Evolutionary conservation across 495 filamentous ascomycete species (phyloP).

Genomic region (Aspergillus ellipticus): DNA sequence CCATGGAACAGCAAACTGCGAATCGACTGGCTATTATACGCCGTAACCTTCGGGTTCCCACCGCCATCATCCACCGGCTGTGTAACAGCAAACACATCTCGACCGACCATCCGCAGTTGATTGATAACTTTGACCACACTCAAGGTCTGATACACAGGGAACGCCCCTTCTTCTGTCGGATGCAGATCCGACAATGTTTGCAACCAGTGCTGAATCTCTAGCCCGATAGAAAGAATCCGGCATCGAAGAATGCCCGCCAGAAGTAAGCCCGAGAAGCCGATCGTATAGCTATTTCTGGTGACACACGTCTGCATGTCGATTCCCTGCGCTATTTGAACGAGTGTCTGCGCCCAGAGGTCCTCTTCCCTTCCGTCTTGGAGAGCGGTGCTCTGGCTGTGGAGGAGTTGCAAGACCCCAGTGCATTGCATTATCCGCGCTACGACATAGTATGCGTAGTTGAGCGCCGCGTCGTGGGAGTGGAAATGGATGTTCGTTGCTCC

Average conservation of each 20-base stretch:
- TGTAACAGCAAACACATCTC: slow-evolving; percentile 20
- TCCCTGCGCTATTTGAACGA: slow-evolving; percentile 24
- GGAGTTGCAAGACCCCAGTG: slow-evolving; percentile 8
- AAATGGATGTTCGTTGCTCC: slow-evolving; percentile 11
- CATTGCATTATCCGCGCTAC: slow-evolving; percentile 29
- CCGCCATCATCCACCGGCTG: slow-evolving; percentile 27
- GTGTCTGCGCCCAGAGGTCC: slow-evolving; percentile 17
- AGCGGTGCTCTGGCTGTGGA: not conserved
- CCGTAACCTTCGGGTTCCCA: slow-evolving; percentile 23
- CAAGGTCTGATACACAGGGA: slow-evolving; percentile 27
- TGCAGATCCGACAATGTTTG: slow-evolving; percentile 12
- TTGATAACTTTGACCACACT: slow-evolving; percentile 22
- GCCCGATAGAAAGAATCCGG: slow-evolving; percentile 12
- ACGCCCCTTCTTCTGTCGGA: slow-evolving; percentile 27
- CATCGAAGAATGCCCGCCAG: slow-evolving; percentile 24
- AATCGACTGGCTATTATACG: slow-evolving; percentile 31
- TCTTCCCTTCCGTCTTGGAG: slow-evolving; percentile 15
- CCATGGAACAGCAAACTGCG: slow-evolving; percentile 22
- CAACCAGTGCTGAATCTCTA: slow-evolving; percentile 24
- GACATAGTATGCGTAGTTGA: slow-evolving; percentile 28
- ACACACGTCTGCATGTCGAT: slow-evolving; percentile 15
- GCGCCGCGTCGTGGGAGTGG: slow-evolving; percentile 24
- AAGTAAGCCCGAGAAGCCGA: slow-evolving; percentile 29
- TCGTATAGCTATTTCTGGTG: slow-evolving; percentile 25
- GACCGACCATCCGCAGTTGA: slow-evolving; percentile 12